These are phyloP conservation scores for Saccharomycopsis olivae DNA, from an alignment of 805 yeast species.

Conservation along the genomic window DNA sequence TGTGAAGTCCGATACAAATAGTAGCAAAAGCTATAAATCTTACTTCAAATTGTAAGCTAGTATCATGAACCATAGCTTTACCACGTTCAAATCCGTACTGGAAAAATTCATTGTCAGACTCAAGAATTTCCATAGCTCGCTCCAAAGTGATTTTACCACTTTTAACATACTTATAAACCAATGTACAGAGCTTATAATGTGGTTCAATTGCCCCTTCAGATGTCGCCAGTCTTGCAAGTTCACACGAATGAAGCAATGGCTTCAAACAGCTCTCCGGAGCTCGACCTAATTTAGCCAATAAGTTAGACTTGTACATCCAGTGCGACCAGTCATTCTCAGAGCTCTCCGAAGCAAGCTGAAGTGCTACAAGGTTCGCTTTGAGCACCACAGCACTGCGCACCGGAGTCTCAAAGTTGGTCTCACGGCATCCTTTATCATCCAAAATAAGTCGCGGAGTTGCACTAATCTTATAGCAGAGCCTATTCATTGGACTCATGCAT, in stretches of 20 bases:
- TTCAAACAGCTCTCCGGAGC: constrained; percentile 26
- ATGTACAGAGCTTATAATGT: constrained; percentile 53
- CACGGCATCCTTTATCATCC: constrained; percentile 19
- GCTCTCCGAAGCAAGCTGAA: constrained; percentile 34
- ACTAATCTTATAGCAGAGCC: constrained; percentile 41
- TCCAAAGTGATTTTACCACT: constrained; percentile 25
- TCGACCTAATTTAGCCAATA: constrained; percentile 37
- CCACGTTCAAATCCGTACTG: constrained; percentile 18
- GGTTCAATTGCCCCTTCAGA: constrained; percentile 64
- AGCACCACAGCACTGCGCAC: constrained; percentile 24
- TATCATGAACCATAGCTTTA: background rate
- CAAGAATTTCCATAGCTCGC: constrained; percentile 32
- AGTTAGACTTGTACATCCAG: constrained; percentile 47
- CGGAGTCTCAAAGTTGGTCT: constrained; percentile 21
- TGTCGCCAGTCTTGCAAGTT: constrained; percentile 23
- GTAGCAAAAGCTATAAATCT: constrained; percentile 26
- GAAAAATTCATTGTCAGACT: constrained; percentile 26
- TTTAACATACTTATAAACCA: constrained; percentile 45
- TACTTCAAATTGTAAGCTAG: constrained; percentile 3
- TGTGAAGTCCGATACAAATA: constrained; percentile 35
- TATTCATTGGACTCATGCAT: constrained; percentile 53
- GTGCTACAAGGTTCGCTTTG: constrained; percentile 32
- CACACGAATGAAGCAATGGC: constrained; percentile 35
- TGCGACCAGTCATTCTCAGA: constrained; percentile 47
- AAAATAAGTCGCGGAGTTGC: constrained; percentile 27